Evolutionary conservation across 805 yeast genomes (phyloP).

Genomic region (Candida boidinii): DNA sequence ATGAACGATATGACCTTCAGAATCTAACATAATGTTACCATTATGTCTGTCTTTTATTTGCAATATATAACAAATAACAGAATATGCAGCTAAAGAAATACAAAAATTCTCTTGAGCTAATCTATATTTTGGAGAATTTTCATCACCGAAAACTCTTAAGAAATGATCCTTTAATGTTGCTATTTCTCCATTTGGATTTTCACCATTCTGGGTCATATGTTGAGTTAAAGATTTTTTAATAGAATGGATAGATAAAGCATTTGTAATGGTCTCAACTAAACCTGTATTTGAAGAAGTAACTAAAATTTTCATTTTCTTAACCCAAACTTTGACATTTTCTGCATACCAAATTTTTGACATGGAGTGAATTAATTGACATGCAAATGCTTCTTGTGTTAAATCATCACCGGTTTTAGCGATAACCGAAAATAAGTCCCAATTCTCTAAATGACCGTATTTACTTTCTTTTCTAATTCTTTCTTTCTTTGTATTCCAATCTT

Average conservation of each 20-base stretch:
- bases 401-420: slow-evolving; percentile 97
- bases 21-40: slow-evolving; percentile 95
- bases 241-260: slow-evolving; percentile 89
- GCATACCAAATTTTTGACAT: slow-evolving; percentile 80
- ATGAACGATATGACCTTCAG: slow-evolving; percentile 90
- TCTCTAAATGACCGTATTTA: slow-evolving; percentile 73
- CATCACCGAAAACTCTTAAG: slow-evolving; percentile 62
- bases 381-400: slow-evolving; percentile 94
- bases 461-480: slow-evolving; percentile 73
- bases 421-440: slow-evolving; percentile 94
- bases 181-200: slow-evolving; percentile 61
- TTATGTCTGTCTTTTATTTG: slow-evolving; percentile 96
- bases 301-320: slow-evolving; percentile 84
- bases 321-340: slow-evolving; percentile 73
- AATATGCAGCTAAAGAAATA: slow-evolving; percentile 81
- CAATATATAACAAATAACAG: slow-evolving; percentile 78
- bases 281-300: slow-evolving; percentile 90
- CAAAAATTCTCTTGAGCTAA: slow-evolving; percentile 83
- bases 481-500: slow-evolving; percentile 84
- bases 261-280: slow-evolving; percentile 90
- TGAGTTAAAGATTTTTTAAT: slow-evolving; percentile 88
- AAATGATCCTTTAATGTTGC: slow-evolving; percentile 77
- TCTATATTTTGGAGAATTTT: slow-evolving; percentile 42
- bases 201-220: slow-evolving; percentile 56
- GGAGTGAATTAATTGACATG: slow-evolving; percentile 86